Conservation (phyloP, 1,284 basidiomycete genomes). For the Fistulinella cinereoalba region DNA sequence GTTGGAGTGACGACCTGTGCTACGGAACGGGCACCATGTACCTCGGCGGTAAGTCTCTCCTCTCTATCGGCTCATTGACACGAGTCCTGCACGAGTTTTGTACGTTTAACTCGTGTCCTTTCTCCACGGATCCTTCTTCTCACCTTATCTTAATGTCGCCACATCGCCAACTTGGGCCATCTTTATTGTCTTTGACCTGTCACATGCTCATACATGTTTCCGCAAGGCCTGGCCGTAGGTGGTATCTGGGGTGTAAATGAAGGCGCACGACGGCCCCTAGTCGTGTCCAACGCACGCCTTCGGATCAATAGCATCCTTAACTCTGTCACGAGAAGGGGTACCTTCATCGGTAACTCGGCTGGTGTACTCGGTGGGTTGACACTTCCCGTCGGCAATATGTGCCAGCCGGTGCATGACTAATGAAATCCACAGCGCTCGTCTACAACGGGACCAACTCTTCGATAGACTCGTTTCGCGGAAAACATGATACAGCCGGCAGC, state of each 20-base stretch:
- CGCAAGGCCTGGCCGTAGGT: conserved; percentile 86
- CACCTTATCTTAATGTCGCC: conserved; percentile 63
- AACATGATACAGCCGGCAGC: conserved; percentile 89
- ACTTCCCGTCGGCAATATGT: conserved; percentile 35
- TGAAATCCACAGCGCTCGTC: conserved; percentile 68
- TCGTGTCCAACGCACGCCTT: conserved; percentile 78
- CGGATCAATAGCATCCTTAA: conserved; percentile 97
- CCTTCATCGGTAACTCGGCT: conserved; percentile 97
- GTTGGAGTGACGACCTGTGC: conserved; percentile 99
- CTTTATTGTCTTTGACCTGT: conserved; percentile 73
- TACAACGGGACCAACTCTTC: conserved; percentile 97
- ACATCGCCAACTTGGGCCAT: conserved; percentile 49
- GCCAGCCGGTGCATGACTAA: conserved; percentile 25
- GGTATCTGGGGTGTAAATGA: conserved; percentile 96
- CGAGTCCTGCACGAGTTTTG: conserved; percentile 55
- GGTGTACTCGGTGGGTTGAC: conserved; percentile 85
- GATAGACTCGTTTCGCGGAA: conserved; percentile 85
- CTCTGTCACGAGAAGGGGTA: conserved; percentile 93
- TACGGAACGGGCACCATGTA: conserved; percentile 99
- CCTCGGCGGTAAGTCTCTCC: conserved; percentile 82
- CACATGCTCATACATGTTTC: conserved; percentile 65
- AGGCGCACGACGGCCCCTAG: conserved; percentile 84
- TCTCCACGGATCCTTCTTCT: conserved; percentile 40
- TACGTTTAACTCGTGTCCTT: conserved; percentile 43
- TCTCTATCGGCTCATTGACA: conserved; percentile 48